Evolutionary conservation across 495 filamentous ascomycete genomes (phyloP).

Genomic region (Sphaerosporella brunnea): DNA sequence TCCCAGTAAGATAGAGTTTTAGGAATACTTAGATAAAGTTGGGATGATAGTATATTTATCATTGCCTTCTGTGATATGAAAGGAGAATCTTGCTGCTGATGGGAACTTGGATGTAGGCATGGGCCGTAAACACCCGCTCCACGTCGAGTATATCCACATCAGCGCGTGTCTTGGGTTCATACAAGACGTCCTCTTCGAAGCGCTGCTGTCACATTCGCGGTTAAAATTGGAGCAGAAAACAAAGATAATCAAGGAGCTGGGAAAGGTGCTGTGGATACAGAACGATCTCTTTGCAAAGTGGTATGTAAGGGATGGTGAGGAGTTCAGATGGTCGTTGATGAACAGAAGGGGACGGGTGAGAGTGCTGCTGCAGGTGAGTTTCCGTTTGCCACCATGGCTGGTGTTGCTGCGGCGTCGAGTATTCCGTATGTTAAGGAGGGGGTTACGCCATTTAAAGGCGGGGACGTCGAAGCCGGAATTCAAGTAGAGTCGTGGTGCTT

Average conservation of each 20-base stretch:
- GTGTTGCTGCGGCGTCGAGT: too few relatives aligned
- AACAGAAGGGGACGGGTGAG: too few relatives aligned
- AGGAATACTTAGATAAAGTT: slow-evolving; percentile 64
- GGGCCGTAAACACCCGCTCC: slow-evolving; percentile 44
- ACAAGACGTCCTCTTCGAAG: slow-evolving; percentile 56
- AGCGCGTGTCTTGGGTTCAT: slow-evolving; percentile 49
- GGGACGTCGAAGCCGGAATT: too few relatives aligned
- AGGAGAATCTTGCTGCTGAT: too few relatives aligned
- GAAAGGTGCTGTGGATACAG: slow-evolving; percentile 36
- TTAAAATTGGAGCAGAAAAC: slow-evolving; percentile 46
- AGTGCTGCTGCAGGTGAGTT: too few relatives aligned
- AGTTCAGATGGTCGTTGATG: too few relatives aligned
- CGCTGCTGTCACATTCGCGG: slow-evolving; percentile 50
- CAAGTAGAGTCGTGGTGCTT: too few relatives aligned
- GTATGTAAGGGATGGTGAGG: slow-evolving; percentile 54
- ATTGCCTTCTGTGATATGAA: not conserved
- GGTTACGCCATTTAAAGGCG: too few relatives aligned
- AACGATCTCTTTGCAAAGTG: slow-evolving; percentile 57
- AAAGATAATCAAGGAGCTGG: slow-evolving; percentile 45
- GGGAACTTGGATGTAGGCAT: slow-evolving; percentile 34
- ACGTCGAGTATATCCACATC: slow-evolving; percentile 63
- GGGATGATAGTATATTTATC: slow-evolving; percentile 30
- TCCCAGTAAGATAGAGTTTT: slow-evolving; percentile 54
- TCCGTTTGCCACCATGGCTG: too few relatives aligned
- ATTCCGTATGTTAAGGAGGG: too few relatives aligned